phyloP scores from a whole-genome alignment of 352 stramenopile species.

The Pythium vanterpoolii region DNA sequence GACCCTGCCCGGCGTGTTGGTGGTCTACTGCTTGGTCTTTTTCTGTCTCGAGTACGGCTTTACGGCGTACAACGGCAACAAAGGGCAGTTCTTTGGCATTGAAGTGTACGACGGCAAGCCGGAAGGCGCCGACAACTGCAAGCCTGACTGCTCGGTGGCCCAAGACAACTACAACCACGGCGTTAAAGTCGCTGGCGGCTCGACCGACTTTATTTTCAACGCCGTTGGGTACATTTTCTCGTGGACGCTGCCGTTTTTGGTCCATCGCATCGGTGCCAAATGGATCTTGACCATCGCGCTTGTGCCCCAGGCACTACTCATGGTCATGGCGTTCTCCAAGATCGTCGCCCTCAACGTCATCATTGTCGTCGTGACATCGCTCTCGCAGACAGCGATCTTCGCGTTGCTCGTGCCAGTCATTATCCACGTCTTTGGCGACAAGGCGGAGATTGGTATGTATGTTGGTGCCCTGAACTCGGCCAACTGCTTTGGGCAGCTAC shows the following conservation, averaged over 20 bases:
- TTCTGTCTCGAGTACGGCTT: constrained; percentile 47
- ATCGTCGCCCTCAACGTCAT: constrained; percentile 36
- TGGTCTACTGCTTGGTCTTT: constrained; percentile 36
- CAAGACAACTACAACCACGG: constrained; percentile 44
- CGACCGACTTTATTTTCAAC: constrained; percentile 33
- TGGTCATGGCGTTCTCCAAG: constrained; percentile 44
- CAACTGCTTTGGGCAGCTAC: constrained; percentile 62
- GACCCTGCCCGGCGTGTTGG: constrained; percentile 29
- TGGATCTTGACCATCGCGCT: constrained; percentile 25
- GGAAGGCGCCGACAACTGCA: constrained; percentile 24
- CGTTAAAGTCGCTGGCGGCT: constrained; percentile 37
- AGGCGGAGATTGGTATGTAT: constrained; percentile 59
- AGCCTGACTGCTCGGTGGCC: constrained; percentile 29
- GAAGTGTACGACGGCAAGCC: constrained; percentile 32
- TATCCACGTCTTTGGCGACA: constrained; percentile 57
- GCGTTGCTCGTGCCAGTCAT: constrained; percentile 70
- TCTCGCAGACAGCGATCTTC: constrained; percentile 58
- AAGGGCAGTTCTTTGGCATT: constrained; percentile 50
- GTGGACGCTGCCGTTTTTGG: constrained; percentile 35
- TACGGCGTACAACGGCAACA: constrained; percentile 57
- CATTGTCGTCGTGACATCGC: constrained; percentile 39
- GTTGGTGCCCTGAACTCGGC: constrained; percentile 72
- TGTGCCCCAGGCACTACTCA: constrained; percentile 44
- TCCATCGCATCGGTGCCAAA: constrained; percentile 34
- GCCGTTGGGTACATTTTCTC: constrained; percentile 37